These are phyloP conservation scores for Exophiala xenobiotica DNA, from an alignment of 2,329 filamentous ascomycete species.

Conservation along the genomic window DNA sequence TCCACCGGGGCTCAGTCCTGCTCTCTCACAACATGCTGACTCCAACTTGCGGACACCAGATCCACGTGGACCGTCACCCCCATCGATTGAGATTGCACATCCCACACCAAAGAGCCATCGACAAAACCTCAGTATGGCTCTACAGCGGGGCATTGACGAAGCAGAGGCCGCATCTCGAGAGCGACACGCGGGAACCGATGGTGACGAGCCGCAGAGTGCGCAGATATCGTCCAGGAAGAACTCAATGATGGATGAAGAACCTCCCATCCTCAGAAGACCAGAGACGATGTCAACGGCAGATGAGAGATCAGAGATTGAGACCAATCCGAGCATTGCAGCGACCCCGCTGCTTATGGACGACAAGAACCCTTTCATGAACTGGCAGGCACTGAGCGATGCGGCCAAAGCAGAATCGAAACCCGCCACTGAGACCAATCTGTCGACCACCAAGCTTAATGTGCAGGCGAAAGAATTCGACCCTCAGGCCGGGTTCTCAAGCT, in stretches of 20 bases:
- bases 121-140: conserved; percentile 72
- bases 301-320: conserved; percentile 57
- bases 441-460: conserved; percentile 78
- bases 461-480: conserved; percentile 78
- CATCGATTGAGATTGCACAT: conserved; percentile 55
- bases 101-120: conserved; percentile 62
- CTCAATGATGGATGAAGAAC: conserved; percentile 43
- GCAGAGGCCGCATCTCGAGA: conserved; percentile 61
- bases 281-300: conserved; percentile 27
- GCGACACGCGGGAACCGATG: conserved; percentile 30
- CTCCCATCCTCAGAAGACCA: conserved; percentile 28
- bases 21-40: conserved; percentile 16
- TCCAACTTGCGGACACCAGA: conserved; percentile 22
- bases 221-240: conserved; percentile 31
- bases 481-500: conserved; percentile 50
- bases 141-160: conserved; percentile 82
- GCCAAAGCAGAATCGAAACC: conserved; percentile 27
- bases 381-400: conserved; percentile 26
- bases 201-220: conserved; percentile 27
- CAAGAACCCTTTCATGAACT: conserved; percentile 27
- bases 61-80: conserved; percentile 24
- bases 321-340: conserved; percentile 70
- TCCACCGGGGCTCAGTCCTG: conserved; percentile 32
- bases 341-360: conserved; percentile 58
- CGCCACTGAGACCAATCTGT: conserved; percentile 46